Evolutionary conservation across 768 basidiomycete species (phyloP), one percentile per base, ranked within the genome.

Genomic region (Auriscalpium vulgare): DNA sequence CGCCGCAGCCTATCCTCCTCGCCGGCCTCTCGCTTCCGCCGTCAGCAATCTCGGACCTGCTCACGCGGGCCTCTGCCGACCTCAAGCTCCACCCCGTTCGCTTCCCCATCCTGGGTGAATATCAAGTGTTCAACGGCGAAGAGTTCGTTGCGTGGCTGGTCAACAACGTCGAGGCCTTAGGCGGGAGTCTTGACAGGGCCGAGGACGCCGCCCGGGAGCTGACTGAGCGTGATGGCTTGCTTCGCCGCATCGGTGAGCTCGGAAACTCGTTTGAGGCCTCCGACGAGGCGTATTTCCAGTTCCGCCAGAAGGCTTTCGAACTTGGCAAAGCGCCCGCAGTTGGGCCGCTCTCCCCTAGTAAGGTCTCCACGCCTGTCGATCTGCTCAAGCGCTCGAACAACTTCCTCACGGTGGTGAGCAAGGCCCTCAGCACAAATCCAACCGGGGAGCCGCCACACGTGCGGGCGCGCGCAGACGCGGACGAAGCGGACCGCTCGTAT

Each of bases 81-180:
- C 72, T 93, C n/a, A 81, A 80, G 16, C 73, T 91, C 35, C 79
- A 84, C 37, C 71, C 87, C 8, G 76, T 93, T 35, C 83, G 85
- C 38, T 82, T 92, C 72, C 85, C 91, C 1, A 71, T 93, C 13
- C 66, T 93, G 10, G 91, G 91, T 47, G 89, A 92, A 73, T 93
- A 93, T 60, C 77, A 84, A 34, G 86, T 87, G 56, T 95, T 95
- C 70, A 84, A 83, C 14, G 94, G 94, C 34, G 91, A 92, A 44
- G 93, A 95, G 60, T 86, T 97, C 60, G 88, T 87, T 9, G 77
- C 79, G 5, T 97, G 92, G 92, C 69, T 97, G 55, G 82, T 83
- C 56, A 80, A 78, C 56, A 85, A 88, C 59, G 84, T 95, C 2
- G 80, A 82, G 58, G 89, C 81, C 8, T 87, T 95, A 59, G 85